A percentile compares a stretch with the other conserved stretches of the same genome.
Conservation (phyloP, 2,329 filamentous ascomycete genomes). For the Penicillium griseofulvum region DNA sequence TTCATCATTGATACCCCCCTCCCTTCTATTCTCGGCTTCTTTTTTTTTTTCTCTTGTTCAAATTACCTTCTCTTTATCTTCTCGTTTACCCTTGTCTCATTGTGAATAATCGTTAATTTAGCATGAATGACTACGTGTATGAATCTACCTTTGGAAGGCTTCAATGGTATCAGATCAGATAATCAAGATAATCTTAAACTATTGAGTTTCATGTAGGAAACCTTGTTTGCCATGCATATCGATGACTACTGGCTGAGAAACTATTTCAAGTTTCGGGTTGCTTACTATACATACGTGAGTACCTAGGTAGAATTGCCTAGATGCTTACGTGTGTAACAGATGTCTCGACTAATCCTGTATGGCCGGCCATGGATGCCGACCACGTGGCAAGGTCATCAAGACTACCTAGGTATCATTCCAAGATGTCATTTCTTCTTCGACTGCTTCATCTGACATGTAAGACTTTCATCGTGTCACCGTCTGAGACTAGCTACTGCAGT, state of each 20-base stretch:
- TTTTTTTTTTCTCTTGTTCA: neutral
- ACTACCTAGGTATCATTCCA: neutral
- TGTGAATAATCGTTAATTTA: neutral
- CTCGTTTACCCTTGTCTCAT: neutral
- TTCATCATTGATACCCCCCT: conserved; percentile 15
- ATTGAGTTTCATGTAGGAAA: no score
- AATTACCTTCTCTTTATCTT: neutral
- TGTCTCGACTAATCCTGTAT: neutral
- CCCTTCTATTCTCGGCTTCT: conserved; percentile 8
- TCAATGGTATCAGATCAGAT: neutral
- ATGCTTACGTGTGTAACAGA: neutral
- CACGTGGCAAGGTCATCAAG: neutral
- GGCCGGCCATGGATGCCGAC: neutral
- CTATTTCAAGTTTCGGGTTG: no score
- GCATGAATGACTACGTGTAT: neutral
- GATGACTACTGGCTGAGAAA: neutral
- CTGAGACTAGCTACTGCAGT: neutral
- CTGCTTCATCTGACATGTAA: neutral
- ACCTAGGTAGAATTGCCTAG: neutral
- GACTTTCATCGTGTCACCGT: neutral
- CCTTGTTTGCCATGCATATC: no score
- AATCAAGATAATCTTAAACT: neutral
- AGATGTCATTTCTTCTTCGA: neutral
- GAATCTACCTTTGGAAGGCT: neutral
- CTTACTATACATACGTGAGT: neutral